These are phyloP conservation scores for Aurantiochytrium sp. DNA, from an alignment of 108 stramenopile species.

Conservation along the genomic window DNA sequence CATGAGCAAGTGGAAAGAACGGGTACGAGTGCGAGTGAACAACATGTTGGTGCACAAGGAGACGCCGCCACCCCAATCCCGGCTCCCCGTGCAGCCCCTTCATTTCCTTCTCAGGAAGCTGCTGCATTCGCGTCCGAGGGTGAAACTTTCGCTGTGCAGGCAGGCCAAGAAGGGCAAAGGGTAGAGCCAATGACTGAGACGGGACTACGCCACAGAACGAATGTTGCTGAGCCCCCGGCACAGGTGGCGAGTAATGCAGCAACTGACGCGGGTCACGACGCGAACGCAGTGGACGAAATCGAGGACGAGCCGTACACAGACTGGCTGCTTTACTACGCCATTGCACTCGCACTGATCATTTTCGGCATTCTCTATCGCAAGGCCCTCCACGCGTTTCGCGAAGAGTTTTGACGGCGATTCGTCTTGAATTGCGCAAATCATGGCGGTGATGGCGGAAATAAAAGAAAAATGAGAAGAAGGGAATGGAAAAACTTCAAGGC, in stretches of 20 bases:
- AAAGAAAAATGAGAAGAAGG: too few species aligned
- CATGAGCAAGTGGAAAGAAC: too few species aligned
- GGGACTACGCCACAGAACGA: not conserved
- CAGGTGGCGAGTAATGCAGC: not conserved
- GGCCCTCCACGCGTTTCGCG: not conserved
- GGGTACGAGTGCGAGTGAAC: too few species aligned
- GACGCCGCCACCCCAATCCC: too few species aligned
- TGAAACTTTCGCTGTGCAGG: not conserved
- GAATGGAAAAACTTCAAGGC: too few species aligned
- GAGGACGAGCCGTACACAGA: not conserved
- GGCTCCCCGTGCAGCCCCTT: too few species aligned
- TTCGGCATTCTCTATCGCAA: not conserved
- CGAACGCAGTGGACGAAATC: not conserved
- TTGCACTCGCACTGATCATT: not conserved
- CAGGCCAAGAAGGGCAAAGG: not conserved
- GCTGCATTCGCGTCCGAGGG: not conserved
- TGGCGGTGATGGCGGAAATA: too few species aligned
- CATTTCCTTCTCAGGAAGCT: too few species aligned
- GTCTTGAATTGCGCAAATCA: too few species aligned
- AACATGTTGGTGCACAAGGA: too few species aligned
- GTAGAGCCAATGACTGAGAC: too few species aligned
- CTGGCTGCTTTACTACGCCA: slow-evolving; percentile 13
- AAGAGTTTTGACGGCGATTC: not conserved
- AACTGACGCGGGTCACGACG: too few species aligned
- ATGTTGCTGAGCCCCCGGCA: not conserved